Percentiles rank a stretch among this genome's conserved stretches.
phyloP scores from a whole-genome alignment of 306 rosid genomes.

The Psophocarpus tetragonolobus region DNA sequence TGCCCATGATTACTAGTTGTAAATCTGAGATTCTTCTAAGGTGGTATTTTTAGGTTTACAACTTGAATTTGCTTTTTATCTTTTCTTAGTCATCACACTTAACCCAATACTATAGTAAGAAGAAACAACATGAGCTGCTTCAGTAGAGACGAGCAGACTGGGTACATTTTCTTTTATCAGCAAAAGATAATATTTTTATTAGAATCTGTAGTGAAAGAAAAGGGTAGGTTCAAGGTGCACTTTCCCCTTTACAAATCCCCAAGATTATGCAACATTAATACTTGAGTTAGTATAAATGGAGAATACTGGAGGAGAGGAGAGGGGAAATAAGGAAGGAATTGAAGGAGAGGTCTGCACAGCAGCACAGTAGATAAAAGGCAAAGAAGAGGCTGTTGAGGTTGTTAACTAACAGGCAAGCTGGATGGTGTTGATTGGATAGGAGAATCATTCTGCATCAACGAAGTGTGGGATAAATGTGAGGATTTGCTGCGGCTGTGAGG shows the following conservation, averaged over 20 bases:
- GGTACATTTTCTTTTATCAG: no score
- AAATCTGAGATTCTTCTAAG: not conserved
- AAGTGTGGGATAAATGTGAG: not conserved
- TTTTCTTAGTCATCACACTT: not conserved
- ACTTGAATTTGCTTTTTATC: not conserved
- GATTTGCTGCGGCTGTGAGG: not conserved
- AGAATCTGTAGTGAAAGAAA: no score
- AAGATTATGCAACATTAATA: no score
- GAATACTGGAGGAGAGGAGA: not conserved
- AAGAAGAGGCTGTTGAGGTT: not conserved
- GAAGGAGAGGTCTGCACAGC: not conserved
- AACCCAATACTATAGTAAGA: not conserved
- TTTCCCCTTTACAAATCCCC: no score
- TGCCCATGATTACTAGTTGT: not conserved
- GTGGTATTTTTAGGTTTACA: constrained; percentile 4
- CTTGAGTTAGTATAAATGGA: no score
- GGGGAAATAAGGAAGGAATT: not conserved
- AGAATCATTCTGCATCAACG: not conserved
- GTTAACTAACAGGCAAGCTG: not conserved
- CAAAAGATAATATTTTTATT: no score
- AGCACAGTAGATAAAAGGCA: not conserved
- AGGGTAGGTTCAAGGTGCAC: no score
- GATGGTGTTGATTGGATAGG: not conserved
- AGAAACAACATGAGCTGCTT: not conserved
- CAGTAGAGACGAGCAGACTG: not conserved